phyloP scores from a whole-genome alignment of 208 protist species.

The Borovskyia barvae region DNA sequence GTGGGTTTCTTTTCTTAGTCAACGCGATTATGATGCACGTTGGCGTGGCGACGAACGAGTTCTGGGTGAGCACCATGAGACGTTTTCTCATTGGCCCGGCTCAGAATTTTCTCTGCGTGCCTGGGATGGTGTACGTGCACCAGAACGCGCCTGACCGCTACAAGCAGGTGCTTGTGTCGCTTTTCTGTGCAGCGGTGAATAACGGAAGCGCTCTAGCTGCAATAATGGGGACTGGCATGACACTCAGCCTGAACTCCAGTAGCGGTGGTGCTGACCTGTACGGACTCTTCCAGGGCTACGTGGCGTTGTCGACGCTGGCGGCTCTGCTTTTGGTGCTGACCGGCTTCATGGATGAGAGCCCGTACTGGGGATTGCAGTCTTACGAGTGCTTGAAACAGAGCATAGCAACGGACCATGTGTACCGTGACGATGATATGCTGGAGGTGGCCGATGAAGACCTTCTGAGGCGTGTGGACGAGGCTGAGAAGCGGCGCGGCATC shows the following conservation, averaged over 20 bases:
- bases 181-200: slow-evolving; percentile 73
- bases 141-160: slow-evolving; percentile 58
- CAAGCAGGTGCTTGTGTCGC: slow-evolving; percentile 49
- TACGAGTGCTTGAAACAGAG: too few relatives aligned
- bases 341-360: slow-evolving; percentile 33
- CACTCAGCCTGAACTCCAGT: slow-evolving; percentile 36
- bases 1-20: slow-evolving; percentile 45
- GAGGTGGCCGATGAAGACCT: slow-evolving; percentile 24
- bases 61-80: slow-evolving; percentile 53
- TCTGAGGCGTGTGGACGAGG: slow-evolving; percentile 13
- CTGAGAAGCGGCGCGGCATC: slow-evolving; percentile 13
- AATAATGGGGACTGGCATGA: slow-evolving; percentile 49
- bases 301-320: slow-evolving; percentile 56
- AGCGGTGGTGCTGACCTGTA: slow-evolving; percentile 25
- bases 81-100: slow-evolving; percentile 64
- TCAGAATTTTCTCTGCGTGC: slow-evolving; percentile 49
- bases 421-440: not conserved
- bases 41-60: slow-evolving; percentile 36
- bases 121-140: slow-evolving; percentile 65
- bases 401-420: not conserved
- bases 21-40: slow-evolving; percentile 57
- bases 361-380: slow-evolving; percentile 7
- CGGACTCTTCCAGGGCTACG: slow-evolving; percentile 43
- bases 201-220: slow-evolving; percentile 75
- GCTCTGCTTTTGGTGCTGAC: slow-evolving; percentile 44